Evolutionary conservation across 768 basidiomycete genomes (phyloP).

Genomic region (Boletus reticulatus): DNA sequence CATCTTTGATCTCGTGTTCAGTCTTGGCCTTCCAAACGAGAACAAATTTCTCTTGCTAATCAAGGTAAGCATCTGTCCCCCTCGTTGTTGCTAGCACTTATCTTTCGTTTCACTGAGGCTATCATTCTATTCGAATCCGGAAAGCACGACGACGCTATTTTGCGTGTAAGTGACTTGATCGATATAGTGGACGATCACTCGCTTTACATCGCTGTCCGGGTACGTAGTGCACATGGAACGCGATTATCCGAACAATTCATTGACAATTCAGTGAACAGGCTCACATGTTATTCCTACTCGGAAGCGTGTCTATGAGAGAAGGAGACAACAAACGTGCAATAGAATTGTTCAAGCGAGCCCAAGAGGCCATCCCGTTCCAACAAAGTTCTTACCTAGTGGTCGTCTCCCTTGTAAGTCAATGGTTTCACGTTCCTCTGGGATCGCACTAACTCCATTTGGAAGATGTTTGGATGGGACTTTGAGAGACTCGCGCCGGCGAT

Average conservation of each 20-base stretch:
- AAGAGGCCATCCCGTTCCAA: background rate
- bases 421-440: background rate
- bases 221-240: too few species aligned
- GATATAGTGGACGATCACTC: too few species aligned
- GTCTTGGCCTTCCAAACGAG: background rate
- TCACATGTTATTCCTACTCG: background rate
- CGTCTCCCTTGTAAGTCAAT: background rate
- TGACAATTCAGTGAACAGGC: background rate
- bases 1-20: constrained; percentile 4
- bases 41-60: constrained; percentile 5
- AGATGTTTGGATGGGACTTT: too few species aligned
- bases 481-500: too few species aligned
- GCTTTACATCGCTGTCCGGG: too few species aligned
- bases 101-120: background rate
- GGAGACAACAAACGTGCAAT: background rate
- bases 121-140: background rate
- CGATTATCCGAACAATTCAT: too few species aligned
- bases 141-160: too few species aligned
- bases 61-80: background rate
- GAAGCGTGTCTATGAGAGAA: background rate
- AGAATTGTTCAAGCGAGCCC: background rate
- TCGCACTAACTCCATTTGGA: background rate
- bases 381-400: background rate
- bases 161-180: too few species aligned
- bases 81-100: background rate